These are phyloP conservation scores for Zopfochytrium polystomum DNA, from an alignment of 371 early-diverging fungal species.

Conservation along the genomic window DNA sequence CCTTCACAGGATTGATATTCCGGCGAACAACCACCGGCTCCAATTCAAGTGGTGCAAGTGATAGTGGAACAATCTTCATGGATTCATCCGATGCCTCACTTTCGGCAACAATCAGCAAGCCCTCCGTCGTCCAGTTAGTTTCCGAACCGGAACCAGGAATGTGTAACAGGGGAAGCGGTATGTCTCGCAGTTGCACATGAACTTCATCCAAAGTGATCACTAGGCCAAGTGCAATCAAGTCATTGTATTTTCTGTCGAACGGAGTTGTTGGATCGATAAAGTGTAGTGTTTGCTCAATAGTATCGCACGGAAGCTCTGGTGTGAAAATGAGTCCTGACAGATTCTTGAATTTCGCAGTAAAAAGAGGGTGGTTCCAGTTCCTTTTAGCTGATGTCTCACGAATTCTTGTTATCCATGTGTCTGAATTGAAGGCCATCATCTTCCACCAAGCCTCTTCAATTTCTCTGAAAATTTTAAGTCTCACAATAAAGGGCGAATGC, in stretches of 20 bases:
- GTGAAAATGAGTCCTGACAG: conserved; percentile 34
- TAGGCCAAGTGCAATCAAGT: conserved; percentile 57
- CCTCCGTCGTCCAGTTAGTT: conserved; percentile 35
- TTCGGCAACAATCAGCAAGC: conserved; percentile 49
- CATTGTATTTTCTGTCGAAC: conserved; percentile 50
- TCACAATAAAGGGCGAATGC: neutral
- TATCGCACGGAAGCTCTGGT: conserved; percentile 49
- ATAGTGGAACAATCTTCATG: conserved; percentile 31
- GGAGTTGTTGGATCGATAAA: conserved; percentile 60
- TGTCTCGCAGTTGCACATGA: conserved; percentile 58
- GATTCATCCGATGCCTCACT: conserved; percentile 29
- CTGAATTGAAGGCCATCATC: conserved; percentile 58
- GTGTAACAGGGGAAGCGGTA: conserved; percentile 52
- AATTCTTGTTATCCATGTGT: conserved; percentile 51
- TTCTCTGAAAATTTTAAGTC: conserved; percentile 4
- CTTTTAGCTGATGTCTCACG: conserved; percentile 8
- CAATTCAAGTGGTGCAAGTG: conserved; percentile 27
- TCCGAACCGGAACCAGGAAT: conserved; percentile 39
- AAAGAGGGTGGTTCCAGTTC: conserved; percentile 42
- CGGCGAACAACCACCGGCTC: conserved; percentile 49
- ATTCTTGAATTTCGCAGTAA: conserved; percentile 43
- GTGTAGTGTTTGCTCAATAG: conserved; percentile 59
- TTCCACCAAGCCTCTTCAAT: conserved; percentile 57
- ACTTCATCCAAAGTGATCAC: conserved; percentile 44
- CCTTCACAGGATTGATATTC: conserved; percentile 60